Conservation (phyloP, 805 yeast genomes). For the Blastobotrys muscicola region DNA sequence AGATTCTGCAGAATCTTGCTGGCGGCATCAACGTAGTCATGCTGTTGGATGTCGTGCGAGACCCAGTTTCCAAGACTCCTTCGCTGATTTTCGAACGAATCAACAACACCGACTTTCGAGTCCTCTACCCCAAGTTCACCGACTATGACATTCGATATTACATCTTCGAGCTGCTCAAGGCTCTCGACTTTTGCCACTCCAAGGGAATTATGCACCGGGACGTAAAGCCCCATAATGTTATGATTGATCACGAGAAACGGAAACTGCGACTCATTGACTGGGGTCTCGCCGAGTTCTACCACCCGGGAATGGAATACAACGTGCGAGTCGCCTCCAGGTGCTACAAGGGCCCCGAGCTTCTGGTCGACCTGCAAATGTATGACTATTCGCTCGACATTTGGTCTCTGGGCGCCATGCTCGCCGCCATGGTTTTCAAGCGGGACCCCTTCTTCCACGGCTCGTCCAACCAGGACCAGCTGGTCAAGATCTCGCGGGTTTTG, state of each 20-base stretch:
- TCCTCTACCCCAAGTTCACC: constrained; percentile 71
- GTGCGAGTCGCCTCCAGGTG: constrained; percentile 88
- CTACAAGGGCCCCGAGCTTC: constrained; percentile 85
- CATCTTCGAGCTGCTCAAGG: constrained; percentile 71
- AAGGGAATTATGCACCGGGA: constrained; percentile 95
- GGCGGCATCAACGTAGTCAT: constrained; percentile 77
- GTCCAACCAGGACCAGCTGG: constrained; percentile 84
- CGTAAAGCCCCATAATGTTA: constrained; percentile 87
- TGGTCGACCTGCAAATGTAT: constrained; percentile 72
- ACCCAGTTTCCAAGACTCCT: constrained; percentile 63
- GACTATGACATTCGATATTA: constrained; percentile 71
- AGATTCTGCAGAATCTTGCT: constrained; percentile 73
- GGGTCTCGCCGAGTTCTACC: constrained; percentile 93
- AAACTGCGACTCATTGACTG: constrained; percentile 77
- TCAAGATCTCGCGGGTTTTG: constrained; percentile 77
- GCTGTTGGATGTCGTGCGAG: constrained; percentile 74
- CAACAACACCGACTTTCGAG: constrained; percentile 77
- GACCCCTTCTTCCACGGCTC: constrained; percentile 92
- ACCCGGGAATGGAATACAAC: constrained; percentile 80
- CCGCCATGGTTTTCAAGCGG: constrained; percentile 76
- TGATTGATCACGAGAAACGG: constrained; percentile 66
- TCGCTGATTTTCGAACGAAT: constrained; percentile 80
- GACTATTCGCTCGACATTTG: constrained; percentile 85
- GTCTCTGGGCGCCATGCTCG: constrained; percentile 89
- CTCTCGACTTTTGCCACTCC: constrained; percentile 81